These are phyloP conservation scores for Claviceps arundinis DNA, from an alignment of 2,329 filamentous ascomycete species.

Conservation along the genomic window DNA sequence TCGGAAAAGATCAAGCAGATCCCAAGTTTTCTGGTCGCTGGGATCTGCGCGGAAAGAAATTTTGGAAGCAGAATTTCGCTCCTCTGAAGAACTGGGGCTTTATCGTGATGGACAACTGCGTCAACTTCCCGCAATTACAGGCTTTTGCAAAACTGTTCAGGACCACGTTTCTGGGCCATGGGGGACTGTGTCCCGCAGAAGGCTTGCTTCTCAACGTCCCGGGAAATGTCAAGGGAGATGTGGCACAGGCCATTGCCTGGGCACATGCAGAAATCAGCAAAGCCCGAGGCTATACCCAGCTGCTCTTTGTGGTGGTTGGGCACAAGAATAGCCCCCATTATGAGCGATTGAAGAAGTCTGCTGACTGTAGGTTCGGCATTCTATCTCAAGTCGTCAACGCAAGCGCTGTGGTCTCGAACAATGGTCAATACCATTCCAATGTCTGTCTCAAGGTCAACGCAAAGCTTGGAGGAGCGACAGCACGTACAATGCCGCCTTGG, in stretches of 20 bases:
- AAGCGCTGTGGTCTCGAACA: constrained; percentile 53
- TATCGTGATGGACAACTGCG: constrained; percentile 46
- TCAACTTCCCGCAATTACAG: constrained; percentile 23
- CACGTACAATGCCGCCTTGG: constrained; percentile 25
- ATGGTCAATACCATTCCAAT: constrained; percentile 81
- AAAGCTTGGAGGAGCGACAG: constrained; percentile 79
- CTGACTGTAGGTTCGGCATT: constrained; percentile 74
- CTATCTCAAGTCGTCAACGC: constrained; percentile 72
- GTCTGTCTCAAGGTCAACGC: constrained; percentile 95
- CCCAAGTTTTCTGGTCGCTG: constrained; percentile 64
- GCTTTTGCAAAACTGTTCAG: constrained; percentile 29
- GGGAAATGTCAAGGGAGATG: constrained; percentile 22
- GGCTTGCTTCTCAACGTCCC: constrained; percentile 23
- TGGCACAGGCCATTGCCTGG: constrained; percentile 35
- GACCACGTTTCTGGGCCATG: constrained; percentile 33
- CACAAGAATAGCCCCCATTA: constrained; percentile 63
- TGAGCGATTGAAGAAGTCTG: constrained; percentile 75
- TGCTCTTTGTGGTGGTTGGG: constrained; percentile 67
- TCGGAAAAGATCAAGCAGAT: constrained; percentile 41
- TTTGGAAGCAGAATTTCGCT: constrained; percentile 48
- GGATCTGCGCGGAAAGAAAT: constrained; percentile 72
- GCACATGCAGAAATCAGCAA: constrained; percentile 38
- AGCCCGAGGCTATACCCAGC: constrained; percentile 46
- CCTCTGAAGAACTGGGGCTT: constrained; percentile 65
- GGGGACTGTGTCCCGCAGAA: constrained; percentile 27